Conservation (phyloP, 805 yeast genomes). For the Cyberlindnera sargentensis region DNA sequence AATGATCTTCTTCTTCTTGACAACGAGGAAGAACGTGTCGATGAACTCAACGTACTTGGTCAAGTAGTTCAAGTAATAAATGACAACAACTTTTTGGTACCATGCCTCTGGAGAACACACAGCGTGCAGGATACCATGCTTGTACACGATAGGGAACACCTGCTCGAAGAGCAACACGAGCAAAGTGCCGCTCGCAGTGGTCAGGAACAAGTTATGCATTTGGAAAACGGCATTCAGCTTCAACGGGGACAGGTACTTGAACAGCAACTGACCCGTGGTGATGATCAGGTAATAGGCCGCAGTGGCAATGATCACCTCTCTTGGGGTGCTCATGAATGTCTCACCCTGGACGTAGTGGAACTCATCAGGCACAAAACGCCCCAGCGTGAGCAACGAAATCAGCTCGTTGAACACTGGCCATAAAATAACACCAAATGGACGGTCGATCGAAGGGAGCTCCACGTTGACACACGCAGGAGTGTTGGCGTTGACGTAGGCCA, state of each 20-base stretch:
- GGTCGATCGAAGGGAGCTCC: conserved; percentile 50
- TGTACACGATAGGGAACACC: conserved; percentile 64
- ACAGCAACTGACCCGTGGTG: conserved; percentile 74
- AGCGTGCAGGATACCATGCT: conserved; percentile 76
- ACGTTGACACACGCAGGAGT: conserved; percentile 37
- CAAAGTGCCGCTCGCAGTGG: conserved; percentile 58
- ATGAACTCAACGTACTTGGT: conserved; percentile 84
- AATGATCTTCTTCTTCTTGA: conserved; percentile 85
- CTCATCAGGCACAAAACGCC: conserved; percentile 54
- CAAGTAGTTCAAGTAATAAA: conserved; percentile 88
- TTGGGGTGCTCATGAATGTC: conserved; percentile 61
- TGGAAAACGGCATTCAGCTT: conserved; percentile 75
- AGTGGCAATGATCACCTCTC: conserved; percentile 52
- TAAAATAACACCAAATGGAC: conserved; percentile 72
- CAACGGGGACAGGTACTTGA: conserved; percentile 54
- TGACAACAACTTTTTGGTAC: conserved; percentile 74
- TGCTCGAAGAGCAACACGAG: conserved; percentile 76
- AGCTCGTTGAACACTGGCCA: conserved; percentile 56
- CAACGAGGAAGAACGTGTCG: conserved; percentile 87
- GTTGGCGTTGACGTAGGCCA: conserved; percentile 25
- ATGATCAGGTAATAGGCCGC: conserved; percentile 69
- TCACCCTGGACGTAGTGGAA: conserved; percentile 61
- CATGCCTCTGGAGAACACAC: conserved; percentile 75
- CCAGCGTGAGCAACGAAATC: conserved; percentile 37
- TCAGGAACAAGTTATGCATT: conserved; percentile 73